These are phyloP conservation scores for Aspergillus bertholletiae DNA, from an alignment of 495 filamentous ascomycete species.

Conservation along the genomic window DNA sequence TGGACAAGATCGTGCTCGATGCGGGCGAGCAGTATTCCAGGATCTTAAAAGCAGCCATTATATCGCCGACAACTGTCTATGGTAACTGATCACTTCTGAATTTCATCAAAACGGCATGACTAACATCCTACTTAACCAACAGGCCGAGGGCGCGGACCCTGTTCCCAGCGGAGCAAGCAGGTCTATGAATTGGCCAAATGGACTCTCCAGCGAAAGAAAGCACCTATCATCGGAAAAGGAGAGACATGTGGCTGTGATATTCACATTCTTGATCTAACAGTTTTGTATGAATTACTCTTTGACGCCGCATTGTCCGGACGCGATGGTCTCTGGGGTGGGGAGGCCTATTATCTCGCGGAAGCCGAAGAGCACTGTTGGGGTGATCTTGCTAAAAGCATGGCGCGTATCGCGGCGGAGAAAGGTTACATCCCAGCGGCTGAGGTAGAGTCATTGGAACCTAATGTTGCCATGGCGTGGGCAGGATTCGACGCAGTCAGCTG, in stretches of 20 bases:
- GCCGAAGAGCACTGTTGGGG: conserved; percentile 59
- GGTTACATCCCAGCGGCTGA: conserved; percentile 55
- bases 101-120: not conserved
- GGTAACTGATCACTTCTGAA: conserved; percentile 30
- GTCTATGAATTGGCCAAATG: conserved; percentile 46
- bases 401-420: conserved; percentile 47
- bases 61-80: conserved; percentile 66
- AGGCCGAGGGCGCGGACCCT: conserved; percentile 52
- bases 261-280: conserved; percentile 57
- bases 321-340: conserved; percentile 54
- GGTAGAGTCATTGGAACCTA: conserved; percentile 49
- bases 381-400: conserved; percentile 50
- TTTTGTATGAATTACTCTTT: conserved; percentile 52
- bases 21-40: conserved; percentile 25
- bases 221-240: conserved; percentile 50
- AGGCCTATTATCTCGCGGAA: conserved; percentile 63
- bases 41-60: conserved; percentile 53
- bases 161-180: conserved; percentile 56
- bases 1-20: conserved; percentile 44
- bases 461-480: too few relatives aligned
- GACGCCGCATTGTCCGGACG: conserved; percentile 49
- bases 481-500: too few relatives aligned
- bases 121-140: not conserved
- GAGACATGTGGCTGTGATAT: conserved; percentile 57
- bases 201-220: conserved; percentile 50